These are phyloP conservation scores for Naegleria lovaniensis DNA, from an alignment of 208 protist genomes.

Conservation along the genomic window DNA sequence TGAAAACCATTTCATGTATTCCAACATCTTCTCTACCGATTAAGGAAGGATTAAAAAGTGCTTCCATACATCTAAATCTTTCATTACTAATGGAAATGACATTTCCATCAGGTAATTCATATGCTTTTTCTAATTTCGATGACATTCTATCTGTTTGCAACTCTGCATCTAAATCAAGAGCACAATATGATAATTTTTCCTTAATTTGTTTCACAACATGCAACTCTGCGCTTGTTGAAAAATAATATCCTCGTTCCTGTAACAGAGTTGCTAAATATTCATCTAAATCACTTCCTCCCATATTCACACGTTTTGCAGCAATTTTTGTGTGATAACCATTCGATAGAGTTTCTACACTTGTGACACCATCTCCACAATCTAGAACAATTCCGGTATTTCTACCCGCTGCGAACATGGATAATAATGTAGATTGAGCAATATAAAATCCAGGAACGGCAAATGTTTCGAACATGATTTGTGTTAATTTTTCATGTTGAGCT, in stretches of 20 bases:
- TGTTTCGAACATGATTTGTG: slow-evolving; percentile 29
- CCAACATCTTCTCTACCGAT: background rate
- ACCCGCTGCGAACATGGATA: slow-evolving; percentile 22
- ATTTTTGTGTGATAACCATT: slow-evolving; percentile 44
- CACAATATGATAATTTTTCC: slow-evolving; percentile 56
- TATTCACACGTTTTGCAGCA: slow-evolving; percentile 44
- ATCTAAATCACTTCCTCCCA: slow-evolving; percentile 86
- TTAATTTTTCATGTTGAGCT: slow-evolving; percentile 21
- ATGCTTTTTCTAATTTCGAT: background rate
- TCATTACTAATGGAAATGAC: slow-evolving; percentile 74
- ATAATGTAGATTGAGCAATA: background rate
- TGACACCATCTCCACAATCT: background rate
- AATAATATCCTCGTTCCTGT: background rate
- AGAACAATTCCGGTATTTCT: slow-evolving; percentile 31
- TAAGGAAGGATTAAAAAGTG: slow-evolving; percentile 81
- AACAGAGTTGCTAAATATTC: slow-evolving; percentile 47
- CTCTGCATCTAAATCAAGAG: slow-evolving; percentile 58
- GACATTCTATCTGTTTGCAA: background rate
- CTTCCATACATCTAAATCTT: slow-evolving; percentile 85
- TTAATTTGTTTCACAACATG: slow-evolving; percentile 72
- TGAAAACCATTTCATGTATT: background rate
- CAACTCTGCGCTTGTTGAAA: background rate
- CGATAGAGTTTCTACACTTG: background rate
- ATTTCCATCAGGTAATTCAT: slow-evolving; percentile 52
- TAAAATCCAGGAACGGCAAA: background rate